Percentiles rank a stretch among this genome's conserved stretches.
phyloP scores from a whole-genome alignment of 768 basidiomycete species.

The Auricularia sp. region DNA sequence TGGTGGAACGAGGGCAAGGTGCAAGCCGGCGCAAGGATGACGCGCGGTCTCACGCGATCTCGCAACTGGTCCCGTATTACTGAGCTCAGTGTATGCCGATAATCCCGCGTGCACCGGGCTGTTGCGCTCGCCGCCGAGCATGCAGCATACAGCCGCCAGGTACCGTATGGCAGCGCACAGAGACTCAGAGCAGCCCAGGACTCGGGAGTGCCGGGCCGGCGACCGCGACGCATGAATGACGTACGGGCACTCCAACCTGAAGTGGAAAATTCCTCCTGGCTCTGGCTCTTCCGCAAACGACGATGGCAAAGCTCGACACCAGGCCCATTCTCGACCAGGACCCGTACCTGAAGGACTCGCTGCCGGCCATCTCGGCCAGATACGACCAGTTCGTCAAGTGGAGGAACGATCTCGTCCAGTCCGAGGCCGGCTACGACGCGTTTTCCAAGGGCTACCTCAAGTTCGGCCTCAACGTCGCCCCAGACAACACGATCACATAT shows the following conservation, averaged over 20 bases:
- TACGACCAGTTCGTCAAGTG: conserved; percentile 61
- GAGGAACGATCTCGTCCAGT: conserved; percentile 62
- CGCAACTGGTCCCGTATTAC: too few species aligned
- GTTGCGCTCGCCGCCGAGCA: too few species aligned
- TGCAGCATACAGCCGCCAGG: too few species aligned
- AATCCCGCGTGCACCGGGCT: too few species aligned
- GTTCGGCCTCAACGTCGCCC: conserved; percentile 47
- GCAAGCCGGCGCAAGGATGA: not conserved
- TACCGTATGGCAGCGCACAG: too few species aligned
- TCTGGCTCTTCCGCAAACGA: not conserved
- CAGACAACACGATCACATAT: conserved; percentile 65
- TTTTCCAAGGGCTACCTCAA: conserved; percentile 73
- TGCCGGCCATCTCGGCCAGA: conserved; percentile 58
- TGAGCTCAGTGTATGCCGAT: too few species aligned
- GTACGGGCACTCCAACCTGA: too few species aligned
- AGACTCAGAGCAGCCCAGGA: too few species aligned
- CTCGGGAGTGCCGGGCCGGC: too few species aligned
- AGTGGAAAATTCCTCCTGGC: too few species aligned
- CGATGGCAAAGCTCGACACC: conserved; percentile 31
- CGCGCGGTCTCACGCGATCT: not conserved
- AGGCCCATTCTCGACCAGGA: conserved; percentile 55
- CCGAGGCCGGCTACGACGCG: conserved; percentile 76
- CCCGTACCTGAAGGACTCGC: conserved; percentile 63
- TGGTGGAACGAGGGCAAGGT: not conserved
- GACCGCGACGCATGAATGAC: too few species aligned